These are phyloP conservation scores for Nitzschia putrida DNA, from an alignment of 108 stramenopile species.

Conservation along the genomic window DNA sequence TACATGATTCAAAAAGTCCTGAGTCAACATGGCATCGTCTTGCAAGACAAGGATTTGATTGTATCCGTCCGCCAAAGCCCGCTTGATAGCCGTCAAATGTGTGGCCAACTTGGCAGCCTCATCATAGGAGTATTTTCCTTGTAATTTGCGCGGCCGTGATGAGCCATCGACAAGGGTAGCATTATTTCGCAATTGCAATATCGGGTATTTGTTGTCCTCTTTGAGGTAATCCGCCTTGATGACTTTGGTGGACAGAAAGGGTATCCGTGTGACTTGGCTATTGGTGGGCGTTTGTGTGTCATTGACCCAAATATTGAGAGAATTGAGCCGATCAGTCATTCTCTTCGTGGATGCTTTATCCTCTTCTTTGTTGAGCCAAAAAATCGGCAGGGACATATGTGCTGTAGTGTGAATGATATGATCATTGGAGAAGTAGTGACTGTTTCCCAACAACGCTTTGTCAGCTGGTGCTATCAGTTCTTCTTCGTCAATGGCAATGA, in stretches of 20 bases:
- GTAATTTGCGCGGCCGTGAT: not conserved
- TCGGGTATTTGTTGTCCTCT: no score
- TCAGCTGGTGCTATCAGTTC: no score
- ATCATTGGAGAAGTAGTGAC: no score
- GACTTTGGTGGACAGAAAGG: no score
- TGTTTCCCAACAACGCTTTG: no score
- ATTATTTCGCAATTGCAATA: slow-evolving; percentile 2
- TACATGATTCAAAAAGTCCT: slow-evolving; percentile 10
- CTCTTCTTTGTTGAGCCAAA: not conserved
- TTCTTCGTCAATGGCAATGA: no score
- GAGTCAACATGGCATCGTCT: slow-evolving; percentile 17
- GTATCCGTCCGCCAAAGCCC: not conserved
- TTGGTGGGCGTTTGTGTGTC: not conserved
- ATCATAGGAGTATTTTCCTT: not conserved
- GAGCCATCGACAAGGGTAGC: not conserved
- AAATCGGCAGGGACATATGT: not conserved
- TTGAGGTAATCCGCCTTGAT: no score
- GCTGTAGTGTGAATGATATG: not conserved
- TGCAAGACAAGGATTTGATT: slow-evolving; percentile 10
- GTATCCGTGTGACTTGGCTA: not conserved
- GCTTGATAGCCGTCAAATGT: slow-evolving; percentile 6
- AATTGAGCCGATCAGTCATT: not conserved
- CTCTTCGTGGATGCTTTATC: not conserved
- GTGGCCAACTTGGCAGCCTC: slow-evolving; percentile 4
- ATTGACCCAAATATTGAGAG: not conserved